Evolutionary conservation across 2,329 filamentous ascomycete species (phyloP), one percentile per base, ranked within the genome.

Genomic region (Claviceps purpurea): DNA sequence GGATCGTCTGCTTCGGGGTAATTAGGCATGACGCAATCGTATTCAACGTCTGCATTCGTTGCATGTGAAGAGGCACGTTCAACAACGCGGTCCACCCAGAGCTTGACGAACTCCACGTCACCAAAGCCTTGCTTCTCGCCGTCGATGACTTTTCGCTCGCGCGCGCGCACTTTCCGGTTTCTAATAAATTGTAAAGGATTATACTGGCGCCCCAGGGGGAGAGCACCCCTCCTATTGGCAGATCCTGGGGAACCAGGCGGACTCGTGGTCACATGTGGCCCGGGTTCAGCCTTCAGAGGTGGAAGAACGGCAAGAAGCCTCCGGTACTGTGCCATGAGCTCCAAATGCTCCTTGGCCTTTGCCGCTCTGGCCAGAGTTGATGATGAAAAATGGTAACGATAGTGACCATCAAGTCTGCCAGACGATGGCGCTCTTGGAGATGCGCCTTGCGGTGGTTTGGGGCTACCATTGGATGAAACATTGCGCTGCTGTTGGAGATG

Each of bases 121-220:
- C 79, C 75, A 71, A 94, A 97, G 1, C 87, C 87, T 58, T 87
- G 83, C 1, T 76, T 74, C 56, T 88, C 82, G 16, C 86, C 82
- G 60, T 93, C 81, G 38, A 95, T 83, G 0, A 77, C 69, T 57
- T 79, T 83, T 42, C 87, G 79, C 68, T 94, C 87, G 16, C 90
- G 79, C 26, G 85, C 84, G 56, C 93, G 78, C 13, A 93, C 79
- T 64, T 90, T 91, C 47, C 91, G 79, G 63, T 98, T 97, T 20
- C 93, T 84, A 52, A 97, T 86, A 59, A 89, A 89, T 66, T 97
- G 93, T 24, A 98, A 70, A 4, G 91, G 93, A 64, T 98, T 95
- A 64, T 97, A 97, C 2, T 74, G 70, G 50, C 90, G 82, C 4
- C 86, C 85, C 7, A 84, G 65, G 53, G 59, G 70, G 49, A 56